phyloP scores from a whole-genome alignment of 257 asterid genomes.

The Schizonepeta tenuifolia region DNA sequence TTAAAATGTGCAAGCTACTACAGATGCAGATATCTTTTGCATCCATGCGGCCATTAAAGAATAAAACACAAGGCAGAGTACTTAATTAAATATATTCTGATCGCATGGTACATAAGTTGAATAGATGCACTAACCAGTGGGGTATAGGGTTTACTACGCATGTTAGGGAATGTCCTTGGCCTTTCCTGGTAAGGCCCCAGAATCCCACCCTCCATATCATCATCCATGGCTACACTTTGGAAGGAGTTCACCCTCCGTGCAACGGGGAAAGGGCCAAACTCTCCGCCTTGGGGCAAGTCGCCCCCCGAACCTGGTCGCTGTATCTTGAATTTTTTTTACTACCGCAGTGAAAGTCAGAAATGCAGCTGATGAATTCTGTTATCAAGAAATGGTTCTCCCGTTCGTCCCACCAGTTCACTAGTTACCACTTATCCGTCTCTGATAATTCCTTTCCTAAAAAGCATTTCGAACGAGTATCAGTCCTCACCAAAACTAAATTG shows the following conservation, averaged over 20 bases:
- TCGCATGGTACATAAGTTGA: conserved; percentile 9
- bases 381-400: conserved; percentile 2
- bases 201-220: conserved; percentile 80
- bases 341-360: conserved; percentile 24
- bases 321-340: conserved; percentile 47
- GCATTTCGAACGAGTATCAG: conserved; percentile 23
- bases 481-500: conserved; percentile 1
- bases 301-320: conserved; percentile 89
- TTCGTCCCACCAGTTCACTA: conserved; percentile 25
- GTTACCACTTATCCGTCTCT: not conserved
- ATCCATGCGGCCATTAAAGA: conserved; percentile 14
- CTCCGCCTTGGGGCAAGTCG: conserved; percentile 81
- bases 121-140: conserved; percentile 70
- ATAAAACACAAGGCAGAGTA: conserved; percentile 6
- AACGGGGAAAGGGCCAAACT: conserved; percentile 63
- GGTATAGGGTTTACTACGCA: conserved; percentile 80
- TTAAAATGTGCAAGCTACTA: conserved; percentile 8
- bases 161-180: conserved; percentile 80
- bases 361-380: conserved; percentile 9
- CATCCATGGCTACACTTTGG: conserved; percentile 87
- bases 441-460: conserved; percentile 33
- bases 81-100: conserved; percentile 3
- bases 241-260: conserved; percentile 82
- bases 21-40: conserved; percentile 1
- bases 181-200: conserved; percentile 80